Evolutionary conservation across 176 grass and related monocot species (phyloP), one percentile per base, ranked within the genome.

Genomic region (Alloteropsis semialata): DNA sequence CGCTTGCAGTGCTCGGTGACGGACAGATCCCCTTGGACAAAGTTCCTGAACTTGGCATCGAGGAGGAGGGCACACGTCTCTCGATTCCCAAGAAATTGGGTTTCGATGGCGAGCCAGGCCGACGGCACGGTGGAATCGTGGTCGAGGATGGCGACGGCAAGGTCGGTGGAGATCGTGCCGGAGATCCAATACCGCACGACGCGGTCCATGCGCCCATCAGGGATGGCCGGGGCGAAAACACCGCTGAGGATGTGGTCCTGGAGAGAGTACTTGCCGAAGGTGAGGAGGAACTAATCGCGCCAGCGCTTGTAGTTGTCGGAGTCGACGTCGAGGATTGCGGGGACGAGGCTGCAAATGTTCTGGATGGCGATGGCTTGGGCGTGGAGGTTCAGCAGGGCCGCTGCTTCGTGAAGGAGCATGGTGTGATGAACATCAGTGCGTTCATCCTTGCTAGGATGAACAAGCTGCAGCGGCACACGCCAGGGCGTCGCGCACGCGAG

Each of bases 191-290:
- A n/a, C 6, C 16, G 21, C 1, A n/a, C 2, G 19, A 56, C 22
- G 5, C 53, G 24, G 1, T 56, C 19, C 53, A 56, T 56, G 2
- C 53, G 22, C 1, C 53, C 21, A 56, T 56, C 21, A 2, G 22
- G 21, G 2, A 3, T 22, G 53, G 0, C 1, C 17, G 7, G 6
- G 2, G 1, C 2, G 1, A 1, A 10, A 12, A 1, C 10, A 2
- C 2, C 10, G 10, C 8, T 1, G 42, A 43, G 9, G 53, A 24
- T 1, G 3, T 56, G 21, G 0, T n/a, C 6, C 34, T 36, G 34
- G 19, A 56, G 21, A 7, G 53, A n/a, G 21, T 9, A 56, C 53
- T n/a, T 56, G 21, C 53, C 7, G 6, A 56, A 0, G 6, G 2
- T 3, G 6, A 56, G 53, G 6, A 56, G 53, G 2, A 56, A 56